Evolutionary conservation across 2,329 filamentous ascomycete species (phyloP).

Genomic region (Plectosphaerella sp.): DNA sequence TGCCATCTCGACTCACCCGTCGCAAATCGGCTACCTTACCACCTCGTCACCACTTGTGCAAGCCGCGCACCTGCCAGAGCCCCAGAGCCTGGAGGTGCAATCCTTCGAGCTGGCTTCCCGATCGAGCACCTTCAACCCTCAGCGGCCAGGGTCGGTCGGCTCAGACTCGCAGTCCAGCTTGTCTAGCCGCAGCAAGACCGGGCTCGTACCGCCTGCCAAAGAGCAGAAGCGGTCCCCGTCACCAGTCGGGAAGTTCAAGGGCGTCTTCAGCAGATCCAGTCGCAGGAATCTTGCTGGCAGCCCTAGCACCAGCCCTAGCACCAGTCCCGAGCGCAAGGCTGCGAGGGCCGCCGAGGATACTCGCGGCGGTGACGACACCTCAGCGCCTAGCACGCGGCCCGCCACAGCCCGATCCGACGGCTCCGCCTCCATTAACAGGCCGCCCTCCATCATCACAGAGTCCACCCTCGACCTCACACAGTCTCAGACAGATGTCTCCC

Average conservation of each 20-base stretch:
- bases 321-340: conserved; percentile 25
- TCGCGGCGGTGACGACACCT: conserved; percentile 10
- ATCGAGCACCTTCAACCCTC: conserved; percentile 29
- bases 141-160: conserved; percentile 25
- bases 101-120: conserved; percentile 18
- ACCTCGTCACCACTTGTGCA: conserved; percentile 65
- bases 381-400: conserved; percentile 9
- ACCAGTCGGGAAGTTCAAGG: conserved; percentile 66
- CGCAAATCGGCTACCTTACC: conserved; percentile 64
- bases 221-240: conserved; percentile 58
- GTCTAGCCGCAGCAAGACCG: conserved; percentile 27
- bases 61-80: conserved; percentile 44
- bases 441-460: conserved; percentile 4
- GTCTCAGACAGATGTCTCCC: conserved; percentile 8
- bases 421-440: conserved; percentile 1
- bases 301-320: conserved; percentile 30
- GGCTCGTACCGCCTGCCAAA: conserved; percentile 35
- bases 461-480: conserved; percentile 7
- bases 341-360: background rate
- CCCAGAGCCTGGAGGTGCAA: conserved; percentile 29
- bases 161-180: conserved; percentile 21
- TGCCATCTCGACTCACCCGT: conserved; percentile 53
- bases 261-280: conserved; percentile 54
- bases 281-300: conserved; percentile 35
- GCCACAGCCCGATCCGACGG: conserved; percentile 7